Evolutionary conservation across 257 asterid genomes (phyloP).

Genomic region (Anisodus acutangulus): DNA sequence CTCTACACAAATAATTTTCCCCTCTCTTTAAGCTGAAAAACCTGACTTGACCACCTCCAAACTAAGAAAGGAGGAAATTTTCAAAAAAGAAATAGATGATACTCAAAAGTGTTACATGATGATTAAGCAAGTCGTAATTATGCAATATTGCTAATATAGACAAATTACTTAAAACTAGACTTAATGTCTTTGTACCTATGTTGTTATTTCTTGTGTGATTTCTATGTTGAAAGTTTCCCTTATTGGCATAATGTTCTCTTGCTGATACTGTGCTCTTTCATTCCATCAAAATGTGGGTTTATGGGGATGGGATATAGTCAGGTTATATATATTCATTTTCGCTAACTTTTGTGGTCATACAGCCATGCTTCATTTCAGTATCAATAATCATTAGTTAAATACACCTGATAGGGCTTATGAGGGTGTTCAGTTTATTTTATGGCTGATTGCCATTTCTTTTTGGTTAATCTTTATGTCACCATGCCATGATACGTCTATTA

Average conservation of each 20-base stretch:
- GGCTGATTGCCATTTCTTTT: not conserved
- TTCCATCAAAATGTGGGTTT: not conserved
- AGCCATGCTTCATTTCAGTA: not conserved
- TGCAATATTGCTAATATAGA: not conserved
- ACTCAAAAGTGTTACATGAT: not conserved
- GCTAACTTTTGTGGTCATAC: not conserved
- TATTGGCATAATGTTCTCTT: not conserved
- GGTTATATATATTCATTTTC: not conserved
- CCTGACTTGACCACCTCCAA: constrained; percentile 19
- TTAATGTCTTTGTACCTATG: not conserved
- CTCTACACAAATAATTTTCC: not conserved
- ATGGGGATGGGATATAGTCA: not conserved
- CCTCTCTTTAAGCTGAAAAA: not conserved
- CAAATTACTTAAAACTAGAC: not conserved
- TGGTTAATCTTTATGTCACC: constrained; percentile 3
- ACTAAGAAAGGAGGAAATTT: not conserved
- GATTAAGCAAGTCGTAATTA: not conserved
- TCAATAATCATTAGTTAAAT: not conserved
- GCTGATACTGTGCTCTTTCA: not conserved
- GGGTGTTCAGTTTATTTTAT: not conserved
- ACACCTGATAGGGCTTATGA: not conserved
- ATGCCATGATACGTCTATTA: not conserved
- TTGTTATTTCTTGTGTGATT: not conserved
- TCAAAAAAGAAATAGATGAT: not conserved
- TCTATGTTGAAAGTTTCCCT: constrained; percentile 15